A percentile compares a stretch with the other conserved stretches of the same genome.
phyloP scores from a whole-genome alignment of 129 eudicot species.

The Kitagawia praeruptora region DNA sequence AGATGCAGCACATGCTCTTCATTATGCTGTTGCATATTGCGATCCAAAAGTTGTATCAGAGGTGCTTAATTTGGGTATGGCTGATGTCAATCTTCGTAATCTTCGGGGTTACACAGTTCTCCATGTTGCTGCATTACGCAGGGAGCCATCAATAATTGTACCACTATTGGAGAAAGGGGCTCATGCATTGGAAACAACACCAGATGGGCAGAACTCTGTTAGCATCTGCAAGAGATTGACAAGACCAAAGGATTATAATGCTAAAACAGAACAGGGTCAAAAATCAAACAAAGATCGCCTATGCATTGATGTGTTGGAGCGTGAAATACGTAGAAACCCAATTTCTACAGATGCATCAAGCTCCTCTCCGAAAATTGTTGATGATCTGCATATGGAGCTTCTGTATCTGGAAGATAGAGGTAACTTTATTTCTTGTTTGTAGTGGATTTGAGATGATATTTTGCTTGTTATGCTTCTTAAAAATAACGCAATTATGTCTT shows the following conservation, averaged over 20 bases:
- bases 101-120: constrained; percentile 61
- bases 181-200: constrained; percentile 32
- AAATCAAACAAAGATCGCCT: constrained; percentile 52
- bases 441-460: background rate
- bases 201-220: constrained; percentile 59
- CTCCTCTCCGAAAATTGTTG: constrained; percentile 35
- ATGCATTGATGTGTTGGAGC: constrained; percentile 71
- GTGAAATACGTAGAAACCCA: constrained; percentile 50
- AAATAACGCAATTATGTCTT: background rate
- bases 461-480: background rate
- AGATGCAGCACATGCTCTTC: constrained; percentile 66
- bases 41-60: constrained; percentile 58
- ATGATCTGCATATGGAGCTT: constrained; percentile 63
- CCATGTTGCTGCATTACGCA: constrained; percentile 72
- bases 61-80: constrained; percentile 38
- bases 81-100: constrained; percentile 52
- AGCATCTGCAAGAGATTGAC: constrained; percentile 54
- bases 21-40: constrained; percentile 69
- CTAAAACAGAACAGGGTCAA: constrained; percentile 49
- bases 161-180: constrained; percentile 47
- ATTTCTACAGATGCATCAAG: constrained; percentile 33
- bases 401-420: constrained; percentile 75
- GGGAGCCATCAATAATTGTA: constrained; percentile 54
- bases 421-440: constrained; percentile 10
- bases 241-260: constrained; percentile 53